phyloP scores from a whole-genome alignment of 1,284 basidiomycete species.

The Melanopsichium pennsylvanicum region DNA sequence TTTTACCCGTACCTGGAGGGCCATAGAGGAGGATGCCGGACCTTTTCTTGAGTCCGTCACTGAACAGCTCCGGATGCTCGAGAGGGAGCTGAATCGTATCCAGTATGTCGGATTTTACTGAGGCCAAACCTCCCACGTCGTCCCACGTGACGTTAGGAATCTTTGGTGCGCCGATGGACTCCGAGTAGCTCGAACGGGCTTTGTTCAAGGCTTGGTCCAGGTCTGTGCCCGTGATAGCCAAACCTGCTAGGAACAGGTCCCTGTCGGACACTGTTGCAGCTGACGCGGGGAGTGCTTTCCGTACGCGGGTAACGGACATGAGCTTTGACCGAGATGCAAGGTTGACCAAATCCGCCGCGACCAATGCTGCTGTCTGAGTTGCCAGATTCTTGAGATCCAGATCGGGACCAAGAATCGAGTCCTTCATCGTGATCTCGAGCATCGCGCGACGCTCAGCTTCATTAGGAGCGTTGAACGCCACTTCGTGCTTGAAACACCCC shows the following conservation, averaged over 20 bases:
- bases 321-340: conserved; percentile 75
- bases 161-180: conserved; percentile 93
- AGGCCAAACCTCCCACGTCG: conserved; percentile 89
- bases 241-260: conserved; percentile 68
- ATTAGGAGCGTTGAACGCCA: conserved; percentile 78
- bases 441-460: conserved; percentile 78
- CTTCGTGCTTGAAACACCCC: conserved; percentile 86
- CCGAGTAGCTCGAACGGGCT: conserved; percentile 82
- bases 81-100: conserved; percentile 96
- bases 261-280: conserved; percentile 12
- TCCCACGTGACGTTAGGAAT: conserved; percentile 98
- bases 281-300: conserved; percentile 49
- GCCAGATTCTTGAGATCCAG: conserved; percentile 79
- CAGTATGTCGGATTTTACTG: conserved; percentile 90
- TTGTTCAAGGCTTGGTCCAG: conserved; percentile 79
- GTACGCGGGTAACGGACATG: conserved; percentile 72
- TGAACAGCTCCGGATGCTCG: conserved; percentile 91
- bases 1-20: conserved; percentile 69
- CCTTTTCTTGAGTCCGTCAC: conserved; percentile 90
- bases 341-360: conserved; percentile 81
- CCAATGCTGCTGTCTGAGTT: conserved; percentile 88
- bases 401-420: conserved; percentile 75
- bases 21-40: conserved; percentile 73
- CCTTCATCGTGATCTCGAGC: conserved; percentile 70
- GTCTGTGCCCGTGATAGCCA: conserved; percentile 75